Evolutionary conservation across 2,329 filamentous ascomycete species (phyloP).

Genomic region (Diaporthe destruens): DNA sequence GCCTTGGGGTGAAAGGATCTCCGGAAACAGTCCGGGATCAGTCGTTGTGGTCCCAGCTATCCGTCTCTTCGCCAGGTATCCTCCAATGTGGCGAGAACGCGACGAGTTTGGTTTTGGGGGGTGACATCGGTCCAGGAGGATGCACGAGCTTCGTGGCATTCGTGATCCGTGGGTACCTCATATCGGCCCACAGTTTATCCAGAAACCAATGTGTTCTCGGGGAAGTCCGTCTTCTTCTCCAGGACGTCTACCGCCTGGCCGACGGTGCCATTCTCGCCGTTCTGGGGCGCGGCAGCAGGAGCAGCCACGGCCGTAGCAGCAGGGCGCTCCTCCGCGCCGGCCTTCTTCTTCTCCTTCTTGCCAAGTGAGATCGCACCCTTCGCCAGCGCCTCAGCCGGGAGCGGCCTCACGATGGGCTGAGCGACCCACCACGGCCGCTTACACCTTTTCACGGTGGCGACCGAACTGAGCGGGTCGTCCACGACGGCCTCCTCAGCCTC

Average conservation of each 20-base stretch:
- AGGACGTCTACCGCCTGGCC: conserved; percentile 27
- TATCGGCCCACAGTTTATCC: not conserved
- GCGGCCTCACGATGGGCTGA: conserved; percentile 86
- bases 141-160: not conserved
- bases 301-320: not conserved
- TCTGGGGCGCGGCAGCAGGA: not conserved
- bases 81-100: not conserved
- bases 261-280: conserved; percentile 12
- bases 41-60: not conserved
- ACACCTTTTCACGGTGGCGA: conserved; percentile 78
- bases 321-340: conserved; percentile 33
- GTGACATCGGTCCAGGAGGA: not conserved
- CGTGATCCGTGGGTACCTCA: not conserved
- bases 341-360: conserved; percentile 70
- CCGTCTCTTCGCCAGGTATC: not conserved
- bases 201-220: conserved; percentile 37
- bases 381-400: conserved; percentile 88
- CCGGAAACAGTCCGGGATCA: no score
- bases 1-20: not conserved
- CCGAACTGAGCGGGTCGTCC: conserved; percentile 68
- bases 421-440: conserved; percentile 90
- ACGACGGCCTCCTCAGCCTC: conserved; percentile 54
- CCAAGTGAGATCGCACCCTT: conserved; percentile 82
- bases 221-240: conserved; percentile 37
- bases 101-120: not conserved